Conservation (phyloP, 2,329 filamentous ascomycete species). For the Aureobasidium subglaciale region DNA sequence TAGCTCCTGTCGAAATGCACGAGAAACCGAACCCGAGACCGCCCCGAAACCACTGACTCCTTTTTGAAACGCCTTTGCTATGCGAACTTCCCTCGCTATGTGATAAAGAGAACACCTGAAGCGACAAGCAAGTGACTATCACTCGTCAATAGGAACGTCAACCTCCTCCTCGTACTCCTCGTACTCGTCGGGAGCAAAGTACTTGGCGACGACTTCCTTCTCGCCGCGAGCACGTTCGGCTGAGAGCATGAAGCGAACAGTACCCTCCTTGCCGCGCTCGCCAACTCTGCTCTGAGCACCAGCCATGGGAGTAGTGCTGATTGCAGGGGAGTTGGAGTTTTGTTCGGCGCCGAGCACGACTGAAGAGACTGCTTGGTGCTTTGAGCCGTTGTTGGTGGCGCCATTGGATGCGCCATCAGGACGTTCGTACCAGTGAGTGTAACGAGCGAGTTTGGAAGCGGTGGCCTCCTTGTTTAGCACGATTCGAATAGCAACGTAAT, state of each 20-base stretch:
- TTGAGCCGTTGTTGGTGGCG: conserved; percentile 26
- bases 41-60: background rate
- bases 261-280: conserved; percentile 55
- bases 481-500: conserved; percentile 82
- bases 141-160: conserved; percentile 37
- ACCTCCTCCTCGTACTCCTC: conserved; percentile 73
- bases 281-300: conserved; percentile 26
- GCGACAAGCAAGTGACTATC: background rate
- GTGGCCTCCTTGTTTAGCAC: conserved; percentile 76
- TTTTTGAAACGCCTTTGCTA: background rate
- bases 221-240: conserved; percentile 67
- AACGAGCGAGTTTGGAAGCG: conserved; percentile 52
- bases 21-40: too few species aligned
- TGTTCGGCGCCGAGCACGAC: conserved; percentile 1
- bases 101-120: background rate
- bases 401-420: conserved; percentile 31
- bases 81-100: background rate
- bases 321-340: conserved; percentile 35
- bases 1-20: background rate
- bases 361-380: conserved; percentile 11
- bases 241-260: conserved; percentile 84
- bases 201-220: conserved; percentile 57
- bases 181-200: conserved; percentile 62
- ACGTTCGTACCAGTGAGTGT: too few species aligned
- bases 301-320: conserved; percentile 26